Evolutionary conservation across 768 basidiomycete species (phyloP).

Genomic region (Trametes cubensis): DNA sequence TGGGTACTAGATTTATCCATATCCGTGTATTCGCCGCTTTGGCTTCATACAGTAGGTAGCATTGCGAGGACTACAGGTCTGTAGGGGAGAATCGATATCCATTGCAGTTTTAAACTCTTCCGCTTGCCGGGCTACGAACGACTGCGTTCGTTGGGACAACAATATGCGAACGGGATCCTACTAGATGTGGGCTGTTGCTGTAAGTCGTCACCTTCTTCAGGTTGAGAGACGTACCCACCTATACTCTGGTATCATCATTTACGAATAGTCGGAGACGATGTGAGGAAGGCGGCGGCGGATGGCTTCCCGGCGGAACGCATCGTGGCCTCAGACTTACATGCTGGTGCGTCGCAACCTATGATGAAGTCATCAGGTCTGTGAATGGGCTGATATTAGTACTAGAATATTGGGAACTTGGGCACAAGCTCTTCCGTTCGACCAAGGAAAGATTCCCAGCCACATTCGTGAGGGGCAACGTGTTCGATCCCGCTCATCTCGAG

Average conservation of each 20-base stretch:
- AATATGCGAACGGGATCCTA: conserved; percentile 13
- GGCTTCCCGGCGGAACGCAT: conserved; percentile 42
- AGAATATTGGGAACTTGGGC: conserved; percentile 65
- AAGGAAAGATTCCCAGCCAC: conserved; percentile 52
- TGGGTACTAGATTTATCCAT: background rate
- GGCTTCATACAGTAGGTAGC: conserved; percentile 21
- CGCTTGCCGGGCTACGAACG: conserved; percentile 22
- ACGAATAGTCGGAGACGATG: conserved; percentile 41
- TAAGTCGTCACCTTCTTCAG: background rate
- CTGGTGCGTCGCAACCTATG: conserved; percentile 27
- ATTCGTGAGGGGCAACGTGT: conserved; percentile 57
- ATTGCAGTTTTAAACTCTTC: conserved; percentile 6
- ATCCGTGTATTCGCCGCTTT: conserved; percentile 25
- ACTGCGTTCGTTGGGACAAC: conserved; percentile 3
- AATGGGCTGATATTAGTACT: background rate
- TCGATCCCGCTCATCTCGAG: conserved; percentile 46
- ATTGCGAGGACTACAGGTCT: background rate
- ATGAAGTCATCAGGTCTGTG: too few species aligned
- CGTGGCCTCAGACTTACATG: conserved; percentile 39
- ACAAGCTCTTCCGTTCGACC: conserved; percentile 56
- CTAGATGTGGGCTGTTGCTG: conserved; percentile 25
- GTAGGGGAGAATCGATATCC: too few species aligned
- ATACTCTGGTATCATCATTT: background rate
- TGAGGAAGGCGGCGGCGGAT: conserved; percentile 41
- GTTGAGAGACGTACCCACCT: background rate